Evolutionary conservation across 179 eudicot species (phyloP).

Genomic region (Camellia oleifera): DNA sequence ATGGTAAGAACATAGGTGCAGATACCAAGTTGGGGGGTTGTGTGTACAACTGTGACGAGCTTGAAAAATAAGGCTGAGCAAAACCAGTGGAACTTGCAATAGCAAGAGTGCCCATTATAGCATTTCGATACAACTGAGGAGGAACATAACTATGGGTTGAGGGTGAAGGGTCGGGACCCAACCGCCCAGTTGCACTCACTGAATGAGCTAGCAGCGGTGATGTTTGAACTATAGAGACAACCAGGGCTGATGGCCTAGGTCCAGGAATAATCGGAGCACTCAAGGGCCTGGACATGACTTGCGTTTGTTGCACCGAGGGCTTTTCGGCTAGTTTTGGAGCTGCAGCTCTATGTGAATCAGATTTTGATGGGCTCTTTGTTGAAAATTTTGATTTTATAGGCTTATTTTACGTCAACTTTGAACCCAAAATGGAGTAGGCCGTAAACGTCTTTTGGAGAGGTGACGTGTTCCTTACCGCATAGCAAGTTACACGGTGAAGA

Average conservation of each 20-base stretch:
- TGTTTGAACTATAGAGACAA: slow-evolving; percentile 55
- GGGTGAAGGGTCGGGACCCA: slow-evolving; percentile 25
- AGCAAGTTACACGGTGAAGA: too few relatives aligned
- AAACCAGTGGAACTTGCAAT: slow-evolving; percentile 36
- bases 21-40: slow-evolving; percentile 43
- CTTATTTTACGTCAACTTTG: too few relatives aligned
- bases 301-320: slow-evolving; percentile 27
- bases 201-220: slow-evolving; percentile 51
- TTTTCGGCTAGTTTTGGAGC: slow-evolving; percentile 24
- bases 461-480: too few relatives aligned
- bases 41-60: slow-evolving; percentile 41
- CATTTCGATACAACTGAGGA: slow-evolving; percentile 74
- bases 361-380: slow-evolving; percentile 14
- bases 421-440: too few relatives aligned
- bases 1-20: slow-evolving; percentile 34
- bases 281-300: slow-evolving; percentile 61
- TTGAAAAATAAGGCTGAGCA: slow-evolving; percentile 37
- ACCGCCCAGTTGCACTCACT: too few relatives aligned
- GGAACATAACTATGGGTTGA: slow-evolving; percentile 35
- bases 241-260: slow-evolving; percentile 38
- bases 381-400: too few relatives aligned
- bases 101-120: slow-evolving; percentile 52
- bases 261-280: slow-evolving; percentile 68
- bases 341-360: slow-evolving; percentile 20
- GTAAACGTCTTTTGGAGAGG: not conserved